Base-by-base conservation (phyloP, 2,329 filamentous ascomycete species). In the Aspergillus pseudonomiae region DNA sequence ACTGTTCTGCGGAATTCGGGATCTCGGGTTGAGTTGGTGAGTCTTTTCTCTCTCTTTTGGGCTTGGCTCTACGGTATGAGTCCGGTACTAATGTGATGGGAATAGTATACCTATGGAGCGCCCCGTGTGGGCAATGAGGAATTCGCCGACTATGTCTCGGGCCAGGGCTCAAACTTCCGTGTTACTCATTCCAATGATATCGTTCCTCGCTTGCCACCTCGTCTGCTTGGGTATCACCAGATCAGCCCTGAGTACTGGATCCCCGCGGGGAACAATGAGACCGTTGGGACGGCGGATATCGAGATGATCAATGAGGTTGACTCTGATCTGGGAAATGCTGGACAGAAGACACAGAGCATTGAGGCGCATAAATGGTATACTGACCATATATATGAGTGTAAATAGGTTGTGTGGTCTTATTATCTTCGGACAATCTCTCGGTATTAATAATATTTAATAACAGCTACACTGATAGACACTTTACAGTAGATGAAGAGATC, bases 1-100 rank as follows among this genome's bases (percentile, higher is more conserved):
- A 80, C 78, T 2, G 79, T 78, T 0, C 67, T 86, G 46, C 75
- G 83, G 11, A 78, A 77, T 48, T 71, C 72, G 2, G 81, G 82
- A 4, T 76, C 76, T 30, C 66, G 65, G 0, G 71, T 81, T 34
- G 77, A 80, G n/a, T 65, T 84, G 62, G 83, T 81, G 52, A 81
- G 75, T 68, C 69, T 73, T 26, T 53, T 21, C 14, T 4, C 16
- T 19, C 32, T 48, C 11, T 19, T 36, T 24, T 12, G 32, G 32
- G 32, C 32, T 6, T 30, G 7, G 45, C 32, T 21, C 45, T 34
- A 19, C 26, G 30, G 24, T 43, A 36, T 52, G 6, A 21, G 5
- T n/a, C 53, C 59, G 63, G 66, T 28, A 65, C 59, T 41, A 59
- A 62, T 34, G 58, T 11, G 14, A 62, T 32, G 26, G 10, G 19